Percentiles rank a stretch among this genome's conserved stretches.
These are phyloP conservation scores for Aspergillus vadensis DNA, from an alignment of 2,329 filamentous ascomycete genomes.

Conservation along the genomic window DNA sequence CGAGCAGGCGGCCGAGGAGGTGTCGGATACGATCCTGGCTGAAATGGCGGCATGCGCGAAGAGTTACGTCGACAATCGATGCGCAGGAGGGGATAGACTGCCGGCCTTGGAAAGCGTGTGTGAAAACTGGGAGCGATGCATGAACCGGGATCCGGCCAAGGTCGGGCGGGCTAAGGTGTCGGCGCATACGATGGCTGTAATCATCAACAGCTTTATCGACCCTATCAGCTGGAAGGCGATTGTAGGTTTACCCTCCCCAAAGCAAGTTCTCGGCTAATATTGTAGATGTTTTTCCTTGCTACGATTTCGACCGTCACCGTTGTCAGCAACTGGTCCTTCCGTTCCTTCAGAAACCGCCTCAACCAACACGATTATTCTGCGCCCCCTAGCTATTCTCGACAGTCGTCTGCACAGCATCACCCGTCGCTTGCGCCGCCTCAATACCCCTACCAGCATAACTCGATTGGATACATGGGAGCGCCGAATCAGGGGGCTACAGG, in stretches of 20 bases:
- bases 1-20: slow-evolving; percentile 68
- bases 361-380: slow-evolving; percentile 34
- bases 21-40: slow-evolving; percentile 67
- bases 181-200: slow-evolving; percentile 84
- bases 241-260: slow-evolving; percentile 46
- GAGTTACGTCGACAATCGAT: slow-evolving; percentile 75
- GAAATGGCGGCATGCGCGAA: slow-evolving; percentile 73
- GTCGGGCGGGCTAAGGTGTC: slow-evolving; percentile 79
- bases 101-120: slow-evolving; percentile 76
- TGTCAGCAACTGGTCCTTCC: slow-evolving; percentile 62
- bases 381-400: slow-evolving; percentile 26
- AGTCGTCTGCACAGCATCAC: slow-evolving; percentile 24
- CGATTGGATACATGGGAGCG: slow-evolving; percentile 30
- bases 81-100: slow-evolving; percentile 64
- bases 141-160: slow-evolving; percentile 76
- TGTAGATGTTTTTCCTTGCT: slow-evolving; percentile 42
- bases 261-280: slow-evolving; percentile 18
- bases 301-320: slow-evolving; percentile 54
- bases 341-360: slow-evolving; percentile 49
- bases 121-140: slow-evolving; percentile 80
- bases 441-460: slow-evolving; percentile 29
- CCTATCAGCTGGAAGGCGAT: slow-evolving; percentile 84
- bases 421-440: slow-evolving; percentile 27
- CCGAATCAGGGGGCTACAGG: slow-evolving; percentile 17
- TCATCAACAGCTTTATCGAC: slow-evolving; percentile 91